phyloP scores from a whole-genome alignment of 345 rosid species.

The Eucalyptus sp. region DNA sequence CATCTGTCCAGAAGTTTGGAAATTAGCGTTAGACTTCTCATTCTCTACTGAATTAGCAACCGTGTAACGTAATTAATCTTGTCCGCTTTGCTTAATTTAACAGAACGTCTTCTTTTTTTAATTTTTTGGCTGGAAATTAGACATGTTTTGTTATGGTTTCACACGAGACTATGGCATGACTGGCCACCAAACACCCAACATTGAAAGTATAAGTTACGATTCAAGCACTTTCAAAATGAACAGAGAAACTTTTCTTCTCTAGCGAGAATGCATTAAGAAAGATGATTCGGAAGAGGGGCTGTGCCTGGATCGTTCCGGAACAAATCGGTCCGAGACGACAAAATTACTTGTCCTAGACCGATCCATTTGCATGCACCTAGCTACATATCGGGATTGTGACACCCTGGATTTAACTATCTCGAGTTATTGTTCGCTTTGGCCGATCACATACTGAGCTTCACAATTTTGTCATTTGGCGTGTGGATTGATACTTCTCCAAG shows the following conservation, averaged over 20 bases:
- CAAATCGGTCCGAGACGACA: background rate
- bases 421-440: fast-evolving
- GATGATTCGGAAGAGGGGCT: background rate
- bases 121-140: background rate
- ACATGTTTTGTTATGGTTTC: background rate
- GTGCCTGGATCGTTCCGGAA: no score
- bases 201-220: background rate
- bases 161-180: background rate
- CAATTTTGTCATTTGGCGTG: no score
- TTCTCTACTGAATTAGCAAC: background rate
- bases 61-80: background rate
- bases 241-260: background rate
- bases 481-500: no score
- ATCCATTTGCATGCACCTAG: background rate
- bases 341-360: background rate
- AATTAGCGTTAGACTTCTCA: background rate
- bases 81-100: background rate
- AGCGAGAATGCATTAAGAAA: background rate
- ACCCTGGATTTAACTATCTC: no score
- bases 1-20: background rate
- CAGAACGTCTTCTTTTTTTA: background rate
- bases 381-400: background rate
- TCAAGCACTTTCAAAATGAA: background rate
- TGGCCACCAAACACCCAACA: background rate
- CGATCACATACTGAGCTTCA: fast-evolving